Evolutionary conservation across 1,139 yeast species (phyloP), one percentile per base, ranked within the genome.

Genomic region (Yamadazyma sp.): DNA sequence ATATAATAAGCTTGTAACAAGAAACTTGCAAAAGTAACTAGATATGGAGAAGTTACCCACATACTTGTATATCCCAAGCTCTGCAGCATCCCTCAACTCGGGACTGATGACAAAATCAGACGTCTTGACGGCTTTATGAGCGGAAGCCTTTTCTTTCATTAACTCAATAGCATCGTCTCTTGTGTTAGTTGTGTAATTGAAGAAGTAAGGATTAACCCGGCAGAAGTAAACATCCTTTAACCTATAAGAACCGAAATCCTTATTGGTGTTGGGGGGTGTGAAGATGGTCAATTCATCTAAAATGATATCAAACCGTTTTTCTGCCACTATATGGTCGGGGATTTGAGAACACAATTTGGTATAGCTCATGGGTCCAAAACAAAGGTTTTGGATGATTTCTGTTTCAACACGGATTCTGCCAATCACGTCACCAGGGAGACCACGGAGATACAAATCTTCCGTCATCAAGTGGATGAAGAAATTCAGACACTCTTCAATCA

Each of bases 401-500:
- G 76, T 73, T 40, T 66, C 69, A 29, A 88, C 74, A 40, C 82
- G 70, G 9, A 64, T 60, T 39, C 75, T 76, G 15, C 70, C 70
- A 6, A 80, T 68, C n/a, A 70, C 78, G 6, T 71, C 73, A 1
- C 76, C 77, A 1, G 73, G 61, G 3, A 69, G 54, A 4, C 81
- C 78, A 26, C 68, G 67, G 29, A 88, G 63, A 44, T 79, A 78
- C 8, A 79, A 61, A 37, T 86, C 79, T 50, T 89, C 96, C 2
- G 86, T 77, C 8, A 88, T 58, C 11, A 88, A 48, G 39, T 80
- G 81, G 34, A 89, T 83, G 50, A 90, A 67, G 40, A 84, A 79
- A 38, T 82, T 76, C 39, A 87, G 52, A 48, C 87, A 83, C 53
- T 90, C 97, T 52, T 90, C 96, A 8, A 88, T 73, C 70, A 90